These are phyloP conservation scores for Lolium perenne DNA, from an alignment of 176 grass and related monocot species.

Conservation along the genomic window DNA sequence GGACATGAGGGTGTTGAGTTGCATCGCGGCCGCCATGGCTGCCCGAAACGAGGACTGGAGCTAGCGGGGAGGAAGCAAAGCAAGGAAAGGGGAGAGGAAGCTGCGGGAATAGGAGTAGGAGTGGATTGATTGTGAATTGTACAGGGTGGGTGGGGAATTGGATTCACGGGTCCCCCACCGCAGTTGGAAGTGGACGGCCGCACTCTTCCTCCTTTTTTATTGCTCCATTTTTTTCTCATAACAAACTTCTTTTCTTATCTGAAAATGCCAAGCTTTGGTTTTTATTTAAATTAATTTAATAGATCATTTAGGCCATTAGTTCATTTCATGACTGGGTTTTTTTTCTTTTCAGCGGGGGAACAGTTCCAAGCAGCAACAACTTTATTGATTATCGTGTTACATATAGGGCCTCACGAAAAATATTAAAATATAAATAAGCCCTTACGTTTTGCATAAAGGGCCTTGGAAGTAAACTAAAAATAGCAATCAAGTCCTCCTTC, in stretches of 20 bases:
- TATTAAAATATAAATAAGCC: too few relatives aligned
- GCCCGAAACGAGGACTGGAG: neutral
- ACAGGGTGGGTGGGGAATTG: neutral
- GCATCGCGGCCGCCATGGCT: conserved; percentile 52
- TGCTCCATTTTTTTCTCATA: neutral
- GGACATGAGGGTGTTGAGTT: conserved; percentile 50
- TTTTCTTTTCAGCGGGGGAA: too few relatives aligned
- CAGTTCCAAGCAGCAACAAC: too few relatives aligned
- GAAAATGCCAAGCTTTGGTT: neutral
- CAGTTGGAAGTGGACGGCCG: conserved; percentile 5
- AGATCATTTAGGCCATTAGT: neutral
- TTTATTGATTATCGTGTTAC: too few relatives aligned
- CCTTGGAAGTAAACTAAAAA: too few relatives aligned
- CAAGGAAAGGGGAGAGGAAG: neutral
- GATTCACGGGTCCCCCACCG: neutral
- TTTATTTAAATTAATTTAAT: neutral
- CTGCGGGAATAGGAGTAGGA: neutral
- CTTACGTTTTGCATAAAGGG: too few relatives aligned
- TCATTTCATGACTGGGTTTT: too few relatives aligned
- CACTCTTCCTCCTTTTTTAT: neutral
- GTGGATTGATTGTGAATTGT: neutral
- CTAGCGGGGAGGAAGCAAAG: neutral
- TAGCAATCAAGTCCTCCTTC: too few relatives aligned
- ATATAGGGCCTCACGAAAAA: too few relatives aligned
- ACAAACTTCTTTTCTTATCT: neutral